Evolutionary conservation across 2,329 filamentous ascomycete species (phyloP).

Genomic region (Knoxdaviesia capensis): DNA sequence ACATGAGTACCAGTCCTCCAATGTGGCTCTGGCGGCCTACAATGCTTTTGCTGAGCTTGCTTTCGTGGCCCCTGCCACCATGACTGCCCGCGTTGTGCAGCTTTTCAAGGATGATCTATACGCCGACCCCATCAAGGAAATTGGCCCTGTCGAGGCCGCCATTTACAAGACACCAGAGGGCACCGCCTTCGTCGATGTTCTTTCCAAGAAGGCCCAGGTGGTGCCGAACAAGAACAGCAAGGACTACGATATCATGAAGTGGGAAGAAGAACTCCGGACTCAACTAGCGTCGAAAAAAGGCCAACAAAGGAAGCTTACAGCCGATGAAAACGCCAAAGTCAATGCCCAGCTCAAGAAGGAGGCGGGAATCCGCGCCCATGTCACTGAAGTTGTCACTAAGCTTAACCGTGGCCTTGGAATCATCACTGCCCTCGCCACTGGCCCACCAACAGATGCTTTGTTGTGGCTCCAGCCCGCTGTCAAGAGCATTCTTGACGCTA

Average conservation of each 20-base stretch:
- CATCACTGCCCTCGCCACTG: conserved; percentile 60
- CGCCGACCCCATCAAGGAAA: conserved; percentile 42
- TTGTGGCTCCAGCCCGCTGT: conserved; percentile 78
- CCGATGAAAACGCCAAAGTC: conserved; percentile 78
- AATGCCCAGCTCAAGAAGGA: conserved; percentile 84
- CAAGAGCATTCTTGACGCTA: conserved; percentile 47
- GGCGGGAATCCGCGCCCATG: conserved; percentile 51
- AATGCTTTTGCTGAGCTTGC: conserved; percentile 76
- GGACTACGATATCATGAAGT: conserved; percentile 89
- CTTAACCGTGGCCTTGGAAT: conserved; percentile 73
- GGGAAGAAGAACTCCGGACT: conserved; percentile 79
- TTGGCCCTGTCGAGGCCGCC: conserved; percentile 76
- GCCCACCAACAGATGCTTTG: conserved; percentile 73
- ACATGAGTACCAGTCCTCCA: conserved; percentile 10
- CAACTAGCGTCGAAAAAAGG: conserved; percentile 91
- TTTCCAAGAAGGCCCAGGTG: conserved; percentile 60
- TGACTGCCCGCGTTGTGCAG: conserved; percentile 56
- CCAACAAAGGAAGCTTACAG: conserved; percentile 70
- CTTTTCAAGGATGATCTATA: conserved; percentile 59
- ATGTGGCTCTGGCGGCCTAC: conserved; percentile 51
- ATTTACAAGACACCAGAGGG: conserved; percentile 86
- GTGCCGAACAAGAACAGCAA: conserved; percentile 76
- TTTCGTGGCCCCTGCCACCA: conserved; percentile 73
- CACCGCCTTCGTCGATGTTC: conserved; percentile 72
- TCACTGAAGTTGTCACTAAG: conserved; percentile 47